Base-by-base conservation (phyloP, 768 basidiomycete genomes). In the Kwoniella bestiolae region DNA sequence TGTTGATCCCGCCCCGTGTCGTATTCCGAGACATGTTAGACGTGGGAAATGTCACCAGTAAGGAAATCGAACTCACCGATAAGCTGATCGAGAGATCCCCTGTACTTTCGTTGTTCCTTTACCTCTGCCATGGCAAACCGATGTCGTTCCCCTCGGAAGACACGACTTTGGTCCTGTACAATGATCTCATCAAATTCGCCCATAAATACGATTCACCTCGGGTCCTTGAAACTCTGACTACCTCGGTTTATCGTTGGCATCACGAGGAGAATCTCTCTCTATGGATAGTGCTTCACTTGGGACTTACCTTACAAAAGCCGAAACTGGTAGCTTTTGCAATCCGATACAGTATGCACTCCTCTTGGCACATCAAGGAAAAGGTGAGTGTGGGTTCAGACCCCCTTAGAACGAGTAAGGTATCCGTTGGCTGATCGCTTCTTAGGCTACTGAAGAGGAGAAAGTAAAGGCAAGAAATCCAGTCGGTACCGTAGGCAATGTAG, bases 21-120 rank as follows among this genome's bases (percentile, higher is more conserved):
- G 56, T 58, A 29, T 58, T 58, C 45, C 38, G 41, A 44, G 38
- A 46, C 21, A 58, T 58, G 56, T 31, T 58, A n/a, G 23, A 8
- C 12, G 25, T 47, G 12, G 59, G 46, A 8, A 23, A 60, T 23
- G 28, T 5, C 5, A 14, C 31, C 16, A 44, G 31, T 26, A 12
- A 21, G 25, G 38, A 44, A 28, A 45, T 57, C 23, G 8, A 11
- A 18, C 56, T 57, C 38, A 57, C 23, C 29, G 56, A 57, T 46
- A 11, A 31, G 56, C n/a, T 3, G 7, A 26, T 57, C 16, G 56
- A 57, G 29, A 7, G 21, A 16, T 57, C 56, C 14, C 6, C 31
- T 6, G 25, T 26, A 3, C 31, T 47, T 5, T 31, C 45, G 16
- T 5, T 44, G 16, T 60, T 60, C 46, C 59, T 60, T 11, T 14